Evolutionary conservation across 2,329 filamentous ascomycete species (phyloP).

Genomic region (Aspergillus clavatus): DNA sequence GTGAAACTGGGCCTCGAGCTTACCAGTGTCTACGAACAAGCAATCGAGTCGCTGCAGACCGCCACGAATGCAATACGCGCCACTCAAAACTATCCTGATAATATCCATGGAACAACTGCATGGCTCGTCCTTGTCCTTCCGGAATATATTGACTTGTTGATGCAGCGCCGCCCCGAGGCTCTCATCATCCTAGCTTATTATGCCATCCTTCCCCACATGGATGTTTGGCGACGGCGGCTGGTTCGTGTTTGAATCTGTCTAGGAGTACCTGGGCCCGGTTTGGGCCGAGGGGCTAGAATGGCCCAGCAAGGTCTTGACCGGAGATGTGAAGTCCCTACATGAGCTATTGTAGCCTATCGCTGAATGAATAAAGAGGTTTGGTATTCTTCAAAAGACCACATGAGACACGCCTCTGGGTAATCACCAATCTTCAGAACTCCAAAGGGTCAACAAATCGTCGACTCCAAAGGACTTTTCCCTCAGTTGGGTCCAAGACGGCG

Average conservation of each 20-base stretch:
- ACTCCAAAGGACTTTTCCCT: constrained; percentile 48
- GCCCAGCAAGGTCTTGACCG: constrained; percentile 12
- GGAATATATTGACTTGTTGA: constrained; percentile 28
- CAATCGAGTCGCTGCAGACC: constrained; percentile 8
- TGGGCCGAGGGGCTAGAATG: constrained; percentile 28
- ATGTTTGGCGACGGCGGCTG: constrained; percentile 28
- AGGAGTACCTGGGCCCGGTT: constrained; percentile 18
- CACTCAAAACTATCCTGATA: not conserved
- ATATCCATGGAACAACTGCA: constrained; percentile 2
- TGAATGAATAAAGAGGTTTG: not conserved
- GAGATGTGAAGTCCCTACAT: not conserved
- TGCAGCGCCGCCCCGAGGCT: constrained; percentile 32
- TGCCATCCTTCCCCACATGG: constrained; percentile 38
- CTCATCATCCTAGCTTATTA: constrained; percentile 38
- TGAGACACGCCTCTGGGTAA: not conserved
- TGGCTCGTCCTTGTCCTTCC: constrained; percentile 28
- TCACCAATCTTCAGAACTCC: not conserved
- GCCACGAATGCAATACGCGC: constrained; percentile 2
- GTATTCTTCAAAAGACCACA: not conserved
- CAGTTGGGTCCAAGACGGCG: constrained; percentile 52
- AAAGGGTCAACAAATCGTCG: constrained; percentile 16
- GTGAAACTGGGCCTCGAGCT: constrained; percentile 3
- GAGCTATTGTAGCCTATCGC: not conserved
- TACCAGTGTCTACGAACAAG: constrained; percentile 5
- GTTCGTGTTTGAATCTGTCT: constrained; percentile 23